A percentile compares a stretch with the other conserved stretches of the same genome.
Evolutionary conservation across 257 asterid genomes (phyloP).

Genomic region (Parsonsia alboflavescens): DNA sequence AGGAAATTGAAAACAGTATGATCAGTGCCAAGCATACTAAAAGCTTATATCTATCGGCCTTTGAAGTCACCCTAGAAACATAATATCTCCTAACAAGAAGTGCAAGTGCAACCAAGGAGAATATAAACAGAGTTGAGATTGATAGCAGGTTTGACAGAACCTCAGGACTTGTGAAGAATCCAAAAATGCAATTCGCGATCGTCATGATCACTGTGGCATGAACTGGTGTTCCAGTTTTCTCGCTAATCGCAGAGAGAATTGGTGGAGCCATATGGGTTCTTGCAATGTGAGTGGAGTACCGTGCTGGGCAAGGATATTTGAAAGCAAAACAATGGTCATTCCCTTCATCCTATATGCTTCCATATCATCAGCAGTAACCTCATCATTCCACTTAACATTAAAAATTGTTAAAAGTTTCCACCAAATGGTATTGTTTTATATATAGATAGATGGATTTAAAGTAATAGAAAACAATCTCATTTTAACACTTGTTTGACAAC

Average conservation of each 20-base stretch:
- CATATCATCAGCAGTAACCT: too few species aligned
- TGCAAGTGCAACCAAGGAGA: conserved; percentile 51
- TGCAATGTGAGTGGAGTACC: conserved; percentile 57
- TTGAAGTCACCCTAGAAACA: conserved; percentile 37
- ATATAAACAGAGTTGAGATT: conserved; percentile 53
- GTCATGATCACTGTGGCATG: conserved; percentile 52
- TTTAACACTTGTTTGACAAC: too few species aligned
- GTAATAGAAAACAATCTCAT: too few species aligned
- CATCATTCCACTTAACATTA: too few species aligned
- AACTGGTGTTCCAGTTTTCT: conserved; percentile 54
- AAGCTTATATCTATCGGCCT: conserved; percentile 37
- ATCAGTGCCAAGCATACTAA: conserved; percentile 26
- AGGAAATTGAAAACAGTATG: conserved; percentile 38
- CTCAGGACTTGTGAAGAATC: conserved; percentile 47
- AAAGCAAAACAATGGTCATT: conserved; percentile 28
- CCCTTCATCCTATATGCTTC: conserved; percentile 30
- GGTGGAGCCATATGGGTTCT: conserved; percentile 74
- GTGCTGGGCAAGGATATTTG: conserved; percentile 37
- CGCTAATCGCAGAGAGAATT: conserved; percentile 47
- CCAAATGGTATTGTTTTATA: too few species aligned
- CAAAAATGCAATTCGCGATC: conserved; percentile 36
- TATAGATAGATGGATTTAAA: too few species aligned
- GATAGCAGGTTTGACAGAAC: conserved; percentile 47
- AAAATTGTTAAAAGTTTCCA: too few species aligned
- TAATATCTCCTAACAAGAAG: conserved; percentile 49